Evolutionary conservation across 2,329 filamentous ascomycete species (phyloP).

Genomic region (Phialemoniopsis sp.): DNA sequence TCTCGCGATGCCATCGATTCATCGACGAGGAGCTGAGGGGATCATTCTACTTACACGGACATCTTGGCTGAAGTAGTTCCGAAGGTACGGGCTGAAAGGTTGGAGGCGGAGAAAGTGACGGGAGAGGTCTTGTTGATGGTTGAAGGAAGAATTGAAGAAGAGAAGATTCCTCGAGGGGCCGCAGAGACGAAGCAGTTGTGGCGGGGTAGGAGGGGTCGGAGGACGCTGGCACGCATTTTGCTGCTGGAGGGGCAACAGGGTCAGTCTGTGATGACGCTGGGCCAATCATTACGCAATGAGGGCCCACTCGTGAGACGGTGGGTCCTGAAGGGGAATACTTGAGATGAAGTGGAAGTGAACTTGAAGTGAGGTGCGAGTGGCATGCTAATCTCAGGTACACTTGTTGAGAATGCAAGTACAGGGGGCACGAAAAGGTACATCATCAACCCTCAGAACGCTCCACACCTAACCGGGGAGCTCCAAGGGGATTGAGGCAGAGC

Average conservation of each 20-base stretch:
- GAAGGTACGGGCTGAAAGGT: constrained; percentile 26
- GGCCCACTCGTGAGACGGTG: background rate
- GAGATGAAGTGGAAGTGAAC: too few species aligned
- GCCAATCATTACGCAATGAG: constrained; percentile 13
- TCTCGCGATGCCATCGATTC: constrained; percentile 1
- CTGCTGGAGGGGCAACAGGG: constrained; percentile 11
- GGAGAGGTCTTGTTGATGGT: constrained; percentile 24
- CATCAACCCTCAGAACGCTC: too few species aligned
- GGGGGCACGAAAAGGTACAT: too few species aligned
- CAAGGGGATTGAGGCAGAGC: too few species aligned
- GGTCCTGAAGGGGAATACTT: too few species aligned
- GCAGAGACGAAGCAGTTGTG: constrained; percentile 21
- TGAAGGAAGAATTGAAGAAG: constrained; percentile 21
- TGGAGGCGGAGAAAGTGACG: constrained; percentile 19
- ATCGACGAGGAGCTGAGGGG: constrained; percentile 1
- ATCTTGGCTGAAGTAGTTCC: constrained; percentile 55
- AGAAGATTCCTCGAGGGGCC: constrained; percentile 26
- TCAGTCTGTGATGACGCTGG: constrained; percentile 9
- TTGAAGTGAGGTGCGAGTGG: too few species aligned
- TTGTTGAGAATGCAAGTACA: too few species aligned
- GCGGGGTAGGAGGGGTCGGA: constrained; percentile 35
- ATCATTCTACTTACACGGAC: constrained; percentile 63
- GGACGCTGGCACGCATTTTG: constrained; percentile 21
- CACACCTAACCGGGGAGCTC: too few species aligned
- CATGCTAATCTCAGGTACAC: too few species aligned